phyloP scores from a whole-genome alignment of 257 asterid genomes.

The Lantana camara region DNA sequence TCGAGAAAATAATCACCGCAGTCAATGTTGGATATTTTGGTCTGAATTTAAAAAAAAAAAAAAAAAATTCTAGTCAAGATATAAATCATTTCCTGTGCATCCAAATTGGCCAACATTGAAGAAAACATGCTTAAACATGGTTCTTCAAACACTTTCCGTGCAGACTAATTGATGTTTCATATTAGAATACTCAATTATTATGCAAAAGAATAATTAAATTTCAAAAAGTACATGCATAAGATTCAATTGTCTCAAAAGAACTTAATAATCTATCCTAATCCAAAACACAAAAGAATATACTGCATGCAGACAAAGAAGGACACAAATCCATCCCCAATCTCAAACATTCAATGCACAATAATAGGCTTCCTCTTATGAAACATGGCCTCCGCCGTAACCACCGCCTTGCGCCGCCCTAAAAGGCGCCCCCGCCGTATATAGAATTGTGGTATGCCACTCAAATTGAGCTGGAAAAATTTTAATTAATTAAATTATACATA shows the following conservation, averaged over 20 bases:
- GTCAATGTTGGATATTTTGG: too few species aligned
- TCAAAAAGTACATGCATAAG: too few species aligned
- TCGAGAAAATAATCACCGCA: too few species aligned
- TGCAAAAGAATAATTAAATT: too few species aligned
- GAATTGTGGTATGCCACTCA: not conserved
- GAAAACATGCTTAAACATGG: not conserved
- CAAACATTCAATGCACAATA: not conserved
- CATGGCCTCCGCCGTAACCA: not conserved
- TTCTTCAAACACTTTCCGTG: too few species aligned
- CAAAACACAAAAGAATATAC: not conserved
- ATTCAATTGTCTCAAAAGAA: too few species aligned
- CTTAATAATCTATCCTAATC: too few species aligned
- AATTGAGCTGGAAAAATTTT: not conserved
- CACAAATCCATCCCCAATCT: not conserved
- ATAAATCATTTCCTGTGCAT: too few species aligned
- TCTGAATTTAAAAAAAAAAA: too few species aligned
- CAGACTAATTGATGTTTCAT: too few species aligned
- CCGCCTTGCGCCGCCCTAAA: not conserved
- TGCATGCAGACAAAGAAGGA: not conserved
- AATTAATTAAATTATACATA: not conserved
- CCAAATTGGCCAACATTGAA: not conserved
- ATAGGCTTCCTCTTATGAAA: not conserved
- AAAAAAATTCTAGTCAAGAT: too few species aligned
- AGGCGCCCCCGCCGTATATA: not conserved
- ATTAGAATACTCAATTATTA: not conserved